Percentiles rank a stretch among this genome's conserved stretches.
Evolutionary conservation across 768 basidiomycete species (phyloP).

Genomic region (Podaxis rugospora): DNA sequence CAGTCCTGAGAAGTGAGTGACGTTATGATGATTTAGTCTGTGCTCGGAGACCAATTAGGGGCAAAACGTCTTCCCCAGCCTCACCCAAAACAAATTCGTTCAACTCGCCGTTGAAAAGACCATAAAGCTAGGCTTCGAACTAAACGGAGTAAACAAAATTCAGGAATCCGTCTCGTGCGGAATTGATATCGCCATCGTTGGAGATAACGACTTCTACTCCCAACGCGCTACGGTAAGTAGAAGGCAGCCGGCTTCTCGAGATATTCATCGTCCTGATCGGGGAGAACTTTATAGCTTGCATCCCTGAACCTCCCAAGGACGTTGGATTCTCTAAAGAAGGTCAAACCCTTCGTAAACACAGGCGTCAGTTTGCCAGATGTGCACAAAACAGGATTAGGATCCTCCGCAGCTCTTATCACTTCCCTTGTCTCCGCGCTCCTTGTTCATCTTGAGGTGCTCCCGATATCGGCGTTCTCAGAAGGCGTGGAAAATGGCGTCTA

Average conservation of each 20-base stretch:
- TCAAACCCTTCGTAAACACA: slow-evolving; percentile 75
- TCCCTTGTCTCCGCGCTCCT: slow-evolving; percentile 87
- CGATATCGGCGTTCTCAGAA: slow-evolving; percentile 41
- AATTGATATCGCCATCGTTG: slow-evolving; percentile 78
- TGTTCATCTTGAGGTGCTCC: slow-evolving; percentile 65
- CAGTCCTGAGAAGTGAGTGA: slow-evolving; percentile 34
- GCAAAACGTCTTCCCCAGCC: slow-evolving; percentile 22
- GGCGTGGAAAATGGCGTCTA: slow-evolving; percentile 33
- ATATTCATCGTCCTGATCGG: slow-evolving; percentile 3
- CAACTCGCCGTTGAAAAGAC: slow-evolving; percentile 83
- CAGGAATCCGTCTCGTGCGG: slow-evolving; percentile 42
- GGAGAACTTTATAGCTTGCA: slow-evolving; percentile 46
- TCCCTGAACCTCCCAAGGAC: slow-evolving; percentile 57
- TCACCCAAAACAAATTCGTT: slow-evolving; percentile 86
- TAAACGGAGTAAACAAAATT: slow-evolving; percentile 40
- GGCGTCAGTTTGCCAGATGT: slow-evolving; percentile 69
- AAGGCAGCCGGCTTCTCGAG: not conserved
- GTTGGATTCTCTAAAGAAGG: slow-evolving; percentile 54
- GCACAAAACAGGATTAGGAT: slow-evolving; percentile 98
- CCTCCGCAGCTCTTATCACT: slow-evolving; percentile 95
- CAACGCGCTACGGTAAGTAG: slow-evolving; percentile 74
- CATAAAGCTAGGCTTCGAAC: slow-evolving; percentile 61
- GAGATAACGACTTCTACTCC: slow-evolving; percentile 98
- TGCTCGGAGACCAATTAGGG: slow-evolving; percentile 4
- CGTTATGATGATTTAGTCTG: slow-evolving; percentile 11